These are phyloP conservation scores for Diatrype stigma DNA, from an alignment of 2,329 filamentous ascomycete species.

Conservation along the genomic window DNA sequence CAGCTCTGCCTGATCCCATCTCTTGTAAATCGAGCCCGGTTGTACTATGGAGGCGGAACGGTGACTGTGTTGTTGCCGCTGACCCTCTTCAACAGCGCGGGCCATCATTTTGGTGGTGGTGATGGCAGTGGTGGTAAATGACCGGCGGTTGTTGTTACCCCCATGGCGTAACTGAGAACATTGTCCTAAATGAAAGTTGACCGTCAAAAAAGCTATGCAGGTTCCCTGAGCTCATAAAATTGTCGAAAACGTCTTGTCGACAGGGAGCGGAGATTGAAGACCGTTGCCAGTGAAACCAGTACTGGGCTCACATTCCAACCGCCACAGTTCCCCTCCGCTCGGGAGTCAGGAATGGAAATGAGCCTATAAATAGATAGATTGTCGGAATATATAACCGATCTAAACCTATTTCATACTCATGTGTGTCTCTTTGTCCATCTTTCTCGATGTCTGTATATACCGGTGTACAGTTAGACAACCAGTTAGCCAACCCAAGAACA, in stretches of 20 bases:
- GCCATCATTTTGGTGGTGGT: neutral
- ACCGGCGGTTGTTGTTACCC: neutral
- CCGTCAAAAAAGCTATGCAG: neutral
- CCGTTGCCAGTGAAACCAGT: constrained; percentile 1
- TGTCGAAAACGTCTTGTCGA: constrained; percentile 14
- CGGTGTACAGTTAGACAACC: too few species aligned
- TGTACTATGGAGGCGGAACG: neutral
- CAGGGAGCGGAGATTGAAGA: constrained; percentile 1
- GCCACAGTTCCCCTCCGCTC: neutral
- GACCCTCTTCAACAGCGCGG: neutral
- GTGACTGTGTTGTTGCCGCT: too few species aligned
- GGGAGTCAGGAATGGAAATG: constrained; percentile 9
- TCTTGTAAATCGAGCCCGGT: neutral
- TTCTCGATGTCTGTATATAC: neutral
- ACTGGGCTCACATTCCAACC: constrained; percentile 19
- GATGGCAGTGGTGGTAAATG: too few species aligned
- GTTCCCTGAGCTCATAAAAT: neutral
- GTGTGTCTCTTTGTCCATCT: constrained; percentile 1
- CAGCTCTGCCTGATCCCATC: neutral
- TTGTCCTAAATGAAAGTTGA: neutral
- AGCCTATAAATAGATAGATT: neutral
- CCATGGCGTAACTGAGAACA: neutral
- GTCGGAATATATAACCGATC: constrained; percentile 5
- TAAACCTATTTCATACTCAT: constrained; percentile 2
- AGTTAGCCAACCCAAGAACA: too few species aligned